These are phyloP conservation scores for Tuber magnatum DNA, from an alignment of 495 filamentous ascomycete genomes.

Conservation along the genomic window DNA sequence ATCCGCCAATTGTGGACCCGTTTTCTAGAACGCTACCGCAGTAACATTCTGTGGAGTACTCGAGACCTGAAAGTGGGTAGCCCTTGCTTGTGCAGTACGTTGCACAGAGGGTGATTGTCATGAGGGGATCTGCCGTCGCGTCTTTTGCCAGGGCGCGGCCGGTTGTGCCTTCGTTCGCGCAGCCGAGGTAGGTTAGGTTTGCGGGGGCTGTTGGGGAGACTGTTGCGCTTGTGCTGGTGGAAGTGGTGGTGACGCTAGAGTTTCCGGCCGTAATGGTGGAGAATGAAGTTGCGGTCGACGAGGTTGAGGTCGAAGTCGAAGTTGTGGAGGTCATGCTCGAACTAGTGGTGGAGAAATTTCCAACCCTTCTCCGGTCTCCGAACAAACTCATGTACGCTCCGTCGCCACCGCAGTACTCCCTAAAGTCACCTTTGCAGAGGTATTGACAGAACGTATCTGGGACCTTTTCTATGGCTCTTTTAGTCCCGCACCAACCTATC, in stretches of 20 bases:
- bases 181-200: constrained; percentile 56
- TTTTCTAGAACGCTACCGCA: constrained; percentile 50
- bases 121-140: constrained; percentile 46
- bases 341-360: constrained; percentile 9
- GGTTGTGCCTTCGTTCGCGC: constrained; percentile 52
- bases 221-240: constrained; percentile 2
- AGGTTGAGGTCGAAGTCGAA: constrained; percentile 10
- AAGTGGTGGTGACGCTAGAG: neutral
- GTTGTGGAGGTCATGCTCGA: constrained; percentile 2
- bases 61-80: constrained; percentile 56
- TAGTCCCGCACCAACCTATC: constrained; percentile 43
- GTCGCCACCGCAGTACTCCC: constrained; percentile 45
- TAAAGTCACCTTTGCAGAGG: constrained; percentile 41
- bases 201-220: constrained; percentile 3
- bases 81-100: constrained; percentile 41
- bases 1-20: constrained; percentile 28
- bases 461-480: constrained; percentile 33
- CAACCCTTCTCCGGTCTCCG: constrained; percentile 40
- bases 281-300: neutral
- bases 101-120: constrained; percentile 56
- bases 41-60: constrained; percentile 67
- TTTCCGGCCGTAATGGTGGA: neutral
- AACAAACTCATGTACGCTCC: constrained; percentile 45
- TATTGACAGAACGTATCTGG: constrained; percentile 42
- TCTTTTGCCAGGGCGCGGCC: constrained; percentile 58